A percentile compares a stretch with the other conserved stretches of the same genome.
phyloP scores from a whole-genome alignment of 331 rosid genomes.

The Quercus lobata region DNA sequence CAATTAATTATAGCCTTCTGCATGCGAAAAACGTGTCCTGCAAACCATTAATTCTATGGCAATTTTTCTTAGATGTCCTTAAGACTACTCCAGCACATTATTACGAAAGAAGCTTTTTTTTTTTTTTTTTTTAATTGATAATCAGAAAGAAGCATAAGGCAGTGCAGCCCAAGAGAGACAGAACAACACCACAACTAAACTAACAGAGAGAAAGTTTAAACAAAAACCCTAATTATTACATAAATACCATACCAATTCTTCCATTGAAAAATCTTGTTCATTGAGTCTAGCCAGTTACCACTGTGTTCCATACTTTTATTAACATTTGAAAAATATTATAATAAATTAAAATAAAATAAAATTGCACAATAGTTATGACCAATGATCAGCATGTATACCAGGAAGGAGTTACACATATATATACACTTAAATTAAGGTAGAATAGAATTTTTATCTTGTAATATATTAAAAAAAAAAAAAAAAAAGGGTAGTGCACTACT shows the following conservation, averaged over 20 bases:
- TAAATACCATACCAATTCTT: not conserved
- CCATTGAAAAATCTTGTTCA: not conserved
- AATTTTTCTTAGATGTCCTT: not conserved
- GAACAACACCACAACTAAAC: not conserved
- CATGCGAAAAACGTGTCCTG: not conserved
- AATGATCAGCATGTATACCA: not conserved
- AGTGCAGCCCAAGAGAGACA: not conserved
- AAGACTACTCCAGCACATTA: not conserved
- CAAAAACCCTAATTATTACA: not conserved
- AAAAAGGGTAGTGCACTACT: not conserved
- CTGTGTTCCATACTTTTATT: too few species aligned
- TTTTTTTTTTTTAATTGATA: not conserved
- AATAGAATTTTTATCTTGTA: accelerated
- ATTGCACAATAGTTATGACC: not conserved
- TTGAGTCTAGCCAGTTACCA: not conserved
- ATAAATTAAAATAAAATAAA: not conserved
- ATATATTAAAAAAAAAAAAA: too few species aligned
- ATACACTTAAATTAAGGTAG: accelerated
- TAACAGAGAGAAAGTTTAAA: not conserved
- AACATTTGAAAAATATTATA: too few species aligned
- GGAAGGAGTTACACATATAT: accelerated
- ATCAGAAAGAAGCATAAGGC: not conserved
- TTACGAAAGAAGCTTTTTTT: too few species aligned
- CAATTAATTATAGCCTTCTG: not conserved
- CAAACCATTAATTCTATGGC: conserved; percentile 2